phyloP scores from a whole-genome alignment of 2,329 filamentous ascomycete species.

The Thyridium curvatum region DNA sequence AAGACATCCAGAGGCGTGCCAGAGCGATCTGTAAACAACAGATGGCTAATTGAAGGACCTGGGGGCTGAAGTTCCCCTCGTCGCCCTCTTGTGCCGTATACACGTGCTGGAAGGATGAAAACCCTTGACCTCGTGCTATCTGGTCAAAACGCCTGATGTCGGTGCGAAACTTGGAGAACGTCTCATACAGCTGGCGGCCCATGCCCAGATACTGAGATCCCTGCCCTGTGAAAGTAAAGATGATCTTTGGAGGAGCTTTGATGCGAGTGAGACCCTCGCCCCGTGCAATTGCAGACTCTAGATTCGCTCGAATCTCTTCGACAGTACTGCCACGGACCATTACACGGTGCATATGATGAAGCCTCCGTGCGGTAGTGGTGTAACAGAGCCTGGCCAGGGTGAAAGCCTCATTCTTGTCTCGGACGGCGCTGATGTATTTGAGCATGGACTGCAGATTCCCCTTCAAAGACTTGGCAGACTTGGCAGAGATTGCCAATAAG shows the following conservation, averaged over 20 bases:
- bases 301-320: too few species aligned
- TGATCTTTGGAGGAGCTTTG: constrained; percentile 14
- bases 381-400: constrained; percentile 41
- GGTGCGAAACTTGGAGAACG: constrained; percentile 21
- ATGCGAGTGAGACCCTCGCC: too few species aligned
- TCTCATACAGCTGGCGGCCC: constrained; percentile 23
- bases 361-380: constrained; percentile 43
- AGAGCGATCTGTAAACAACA: constrained; percentile 24
- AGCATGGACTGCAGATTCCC: constrained; percentile 34
- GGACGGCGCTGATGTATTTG: constrained; percentile 23
- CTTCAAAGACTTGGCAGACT: constrained; percentile 31
- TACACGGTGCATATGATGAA: constrained; percentile 24
- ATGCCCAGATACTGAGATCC: constrained; percentile 27
- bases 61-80: too few species aligned
- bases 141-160: constrained; percentile 24
- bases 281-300: too few species aligned
- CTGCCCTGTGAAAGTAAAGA: constrained; percentile 39
- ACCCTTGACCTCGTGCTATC: constrained; percentile 11
- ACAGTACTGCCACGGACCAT: constrained; percentile 11
- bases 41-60: background rate
- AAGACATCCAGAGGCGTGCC: constrained; percentile 26
- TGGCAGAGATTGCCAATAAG: constrained; percentile 38
- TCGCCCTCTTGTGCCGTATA: too few species aligned
- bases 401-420: constrained; percentile 8
- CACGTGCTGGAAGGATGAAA: too few species aligned